Evolutionary conservation across 2,329 filamentous ascomycete species (phyloP), one percentile per base, ranked within the genome.

Genomic region (Reticulascus tulasneorum): DNA sequence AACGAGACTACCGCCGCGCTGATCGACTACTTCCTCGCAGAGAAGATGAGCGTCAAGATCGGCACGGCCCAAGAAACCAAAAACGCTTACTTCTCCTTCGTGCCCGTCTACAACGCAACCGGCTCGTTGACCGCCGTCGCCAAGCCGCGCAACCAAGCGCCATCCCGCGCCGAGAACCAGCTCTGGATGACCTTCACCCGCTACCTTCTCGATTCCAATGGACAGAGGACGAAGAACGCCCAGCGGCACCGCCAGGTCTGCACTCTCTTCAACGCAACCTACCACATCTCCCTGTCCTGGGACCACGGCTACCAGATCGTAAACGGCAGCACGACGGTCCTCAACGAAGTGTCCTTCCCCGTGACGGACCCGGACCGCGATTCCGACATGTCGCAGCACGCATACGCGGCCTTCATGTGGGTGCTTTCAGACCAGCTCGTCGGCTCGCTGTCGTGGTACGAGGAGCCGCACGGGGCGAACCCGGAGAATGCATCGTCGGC

Each of bases 71-170:
- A 23, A 13, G 27, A 38, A 24, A 20, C 17, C 22, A 29, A 28
- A 18, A 33, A 38, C 24, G 29, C 35, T 17, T 38, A 38, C 29
- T 38, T 28, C 23, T 29, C 29, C 23, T 38, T 38, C 19, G 35
- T 38, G 5, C 35, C 35, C 16, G 29, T 33, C 6, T 23, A 22
- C 22, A 12, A 15, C 5, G 13, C 10, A n/a, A 23, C 18, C 7
- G 29, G 29, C 3, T 8, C 16, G 2, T 8, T 38, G 9, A 23
- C 6, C 17, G n/a, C 29, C 9, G 13, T 33, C 11, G 23, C 18
- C 7, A 26, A 25, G 19, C 23, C 35, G 11, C 29, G 29, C 15
- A 13, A 33, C 15, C 25, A 27, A 19, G 23, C 13, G 12, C 23
- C 35, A 13, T 18, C 18, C 23, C 23, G 23, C 12, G 29, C 16